These are phyloP conservation scores for Omphalea diandra DNA, from an alignment of 441 rosid genomes.

Conservation along the genomic window DNA sequence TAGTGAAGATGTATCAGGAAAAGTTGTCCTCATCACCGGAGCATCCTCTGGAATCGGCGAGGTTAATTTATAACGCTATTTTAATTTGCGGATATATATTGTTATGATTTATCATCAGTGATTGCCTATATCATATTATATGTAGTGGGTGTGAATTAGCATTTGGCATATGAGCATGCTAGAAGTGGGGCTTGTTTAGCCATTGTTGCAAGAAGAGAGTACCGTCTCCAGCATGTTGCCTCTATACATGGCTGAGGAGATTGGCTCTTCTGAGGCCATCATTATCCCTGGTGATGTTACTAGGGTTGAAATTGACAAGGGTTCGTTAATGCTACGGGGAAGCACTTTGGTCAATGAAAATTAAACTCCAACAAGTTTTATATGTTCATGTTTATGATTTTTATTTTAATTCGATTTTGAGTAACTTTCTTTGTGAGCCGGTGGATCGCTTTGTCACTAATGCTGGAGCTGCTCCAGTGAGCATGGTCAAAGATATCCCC, in stretches of 20 bases:
- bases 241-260: slow-evolving; percentile 29
- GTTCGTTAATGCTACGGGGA: slow-evolving; percentile 34
- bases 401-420: too few relatives aligned
- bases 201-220: slow-evolving; percentile 44
- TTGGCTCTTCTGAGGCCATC: slow-evolving; percentile 43
- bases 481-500: slow-evolving; percentile 42
- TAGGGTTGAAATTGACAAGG: slow-evolving; percentile 34
- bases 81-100: too few relatives aligned
- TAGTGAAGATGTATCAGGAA: slow-evolving; percentile 48
- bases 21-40: slow-evolving; percentile 63
- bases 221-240: slow-evolving; percentile 38
- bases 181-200: slow-evolving; percentile 44
- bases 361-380: too few relatives aligned
- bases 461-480: slow-evolving; percentile 39
- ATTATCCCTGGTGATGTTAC: slow-evolving; percentile 42
- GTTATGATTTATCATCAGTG: too few relatives aligned
- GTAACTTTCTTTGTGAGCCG: slow-evolving; percentile 17
- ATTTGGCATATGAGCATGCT: slow-evolving; percentile 46
- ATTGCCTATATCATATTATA: too few relatives aligned
- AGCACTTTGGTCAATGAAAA: slow-evolving; percentile 47
- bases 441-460: slow-evolving; percentile 52
- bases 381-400: too few relatives aligned
- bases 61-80: too few relatives aligned
- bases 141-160: too few relatives aligned
- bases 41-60: slow-evolving; percentile 72